Conservation (phyloP, 2,329 filamentous ascomycete genomes). For the Blastomyces silverae region DNA sequence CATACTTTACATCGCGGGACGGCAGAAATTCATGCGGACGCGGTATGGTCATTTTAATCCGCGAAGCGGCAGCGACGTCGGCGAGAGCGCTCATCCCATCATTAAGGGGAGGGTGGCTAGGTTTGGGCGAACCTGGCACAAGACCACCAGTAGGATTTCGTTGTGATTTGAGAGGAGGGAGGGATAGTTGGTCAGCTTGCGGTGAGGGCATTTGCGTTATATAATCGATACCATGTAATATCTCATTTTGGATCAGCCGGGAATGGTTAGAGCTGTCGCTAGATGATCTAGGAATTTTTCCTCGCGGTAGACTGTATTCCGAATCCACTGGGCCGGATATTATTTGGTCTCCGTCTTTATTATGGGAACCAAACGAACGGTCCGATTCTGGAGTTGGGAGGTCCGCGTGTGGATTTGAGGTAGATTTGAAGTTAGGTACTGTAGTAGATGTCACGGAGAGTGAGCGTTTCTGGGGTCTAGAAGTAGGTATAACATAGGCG, state of each 20-base stretch:
- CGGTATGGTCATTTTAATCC: slow-evolving; percentile 11
- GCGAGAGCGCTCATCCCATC: slow-evolving; percentile 17
- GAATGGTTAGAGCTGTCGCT: slow-evolving; percentile 1
- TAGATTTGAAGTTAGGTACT: background rate
- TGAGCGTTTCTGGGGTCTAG: slow-evolving; percentile 18
- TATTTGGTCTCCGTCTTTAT: slow-evolving; percentile 2
- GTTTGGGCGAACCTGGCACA: slow-evolving; percentile 10
- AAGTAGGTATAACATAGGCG: slow-evolving; percentile 12
- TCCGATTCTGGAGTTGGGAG: slow-evolving; percentile 14
- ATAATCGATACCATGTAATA: slow-evolving; percentile 20
- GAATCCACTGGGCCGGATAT: slow-evolving; percentile 2
- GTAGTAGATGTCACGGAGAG: slow-evolving; percentile 12
- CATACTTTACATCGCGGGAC: slow-evolving; percentile 14
- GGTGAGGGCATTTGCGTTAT: slow-evolving; percentile 21
- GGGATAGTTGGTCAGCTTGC: slow-evolving; percentile 16
- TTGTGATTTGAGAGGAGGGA: slow-evolving; percentile 19
- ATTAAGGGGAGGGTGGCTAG: slow-evolving; percentile 10
- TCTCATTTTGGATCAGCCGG: background rate
- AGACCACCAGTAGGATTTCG: slow-evolving; percentile 7
- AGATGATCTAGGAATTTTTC: slow-evolving; percentile 14
- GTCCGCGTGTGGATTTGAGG: slow-evolving; percentile 1
- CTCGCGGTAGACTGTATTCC: background rate
- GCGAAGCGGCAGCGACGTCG: slow-evolving; percentile 12
- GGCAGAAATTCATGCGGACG: background rate
- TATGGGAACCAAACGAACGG: slow-evolving; percentile 8